These are phyloP conservation scores for Arabidopsis suecica DNA, from an alignment of 345 rosid genomes.

Conservation along the genomic window DNA sequence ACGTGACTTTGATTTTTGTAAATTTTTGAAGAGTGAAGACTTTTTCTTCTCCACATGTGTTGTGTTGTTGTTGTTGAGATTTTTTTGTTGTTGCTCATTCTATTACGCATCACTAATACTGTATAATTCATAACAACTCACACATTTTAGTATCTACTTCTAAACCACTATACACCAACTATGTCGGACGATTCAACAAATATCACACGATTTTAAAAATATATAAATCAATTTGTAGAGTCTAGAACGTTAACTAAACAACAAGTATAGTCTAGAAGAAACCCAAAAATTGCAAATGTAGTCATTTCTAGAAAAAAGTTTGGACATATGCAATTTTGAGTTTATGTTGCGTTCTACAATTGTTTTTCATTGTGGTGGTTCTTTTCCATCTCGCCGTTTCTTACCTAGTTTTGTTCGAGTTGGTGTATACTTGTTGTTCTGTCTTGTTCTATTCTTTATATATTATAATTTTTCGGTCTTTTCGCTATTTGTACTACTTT, in stretches of 20 bases:
- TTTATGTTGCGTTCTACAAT: too few species aligned
- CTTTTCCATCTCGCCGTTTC: too few species aligned
- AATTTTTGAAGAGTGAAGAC: not conserved
- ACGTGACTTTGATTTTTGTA: slow-evolving; percentile 30
- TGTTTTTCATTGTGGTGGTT: too few species aligned
- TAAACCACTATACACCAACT: slow-evolving; percentile 36
- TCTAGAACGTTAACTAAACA: too few species aligned
- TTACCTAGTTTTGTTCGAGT: too few species aligned
- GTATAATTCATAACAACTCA: slow-evolving; percentile 5
- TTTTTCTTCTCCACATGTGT: slow-evolving; percentile 32
- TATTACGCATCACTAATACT: slow-evolving; percentile 22
- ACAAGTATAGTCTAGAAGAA: not conserved
- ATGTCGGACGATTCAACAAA: slow-evolving; percentile 20
- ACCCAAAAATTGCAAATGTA: not conserved
- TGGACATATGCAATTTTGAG: too few species aligned
- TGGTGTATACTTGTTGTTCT: too few species aligned
- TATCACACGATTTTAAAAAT: not conserved
- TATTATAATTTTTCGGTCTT: too few species aligned
- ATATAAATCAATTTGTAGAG: not conserved
- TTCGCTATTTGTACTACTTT: too few species aligned
- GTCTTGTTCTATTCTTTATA: too few species aligned
- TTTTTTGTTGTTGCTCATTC: slow-evolving; percentile 8
- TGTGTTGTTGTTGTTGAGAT: slow-evolving; percentile 29
- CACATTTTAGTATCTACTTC: slow-evolving; percentile 11
- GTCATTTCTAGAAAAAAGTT: too few species aligned